These are phyloP conservation scores for Ambispora gerdemannii DNA, from an alignment of 192 early-diverging fungal genomes.

Conservation along the genomic window DNA sequence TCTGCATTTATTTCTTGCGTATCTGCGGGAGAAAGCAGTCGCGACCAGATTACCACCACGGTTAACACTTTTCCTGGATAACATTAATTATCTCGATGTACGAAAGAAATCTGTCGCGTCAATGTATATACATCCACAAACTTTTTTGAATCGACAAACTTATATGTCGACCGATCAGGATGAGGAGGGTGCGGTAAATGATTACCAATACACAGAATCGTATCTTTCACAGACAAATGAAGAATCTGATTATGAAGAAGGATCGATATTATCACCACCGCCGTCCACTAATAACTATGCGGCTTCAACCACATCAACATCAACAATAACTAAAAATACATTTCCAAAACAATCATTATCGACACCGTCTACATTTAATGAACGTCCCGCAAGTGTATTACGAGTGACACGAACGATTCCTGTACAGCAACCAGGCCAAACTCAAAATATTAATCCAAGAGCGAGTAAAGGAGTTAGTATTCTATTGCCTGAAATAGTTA, in stretches of 20 bases:
- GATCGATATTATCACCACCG: background rate
- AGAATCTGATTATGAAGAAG: background rate
- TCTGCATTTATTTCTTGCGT: slow-evolving; percentile 26
- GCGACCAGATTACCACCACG: background rate
- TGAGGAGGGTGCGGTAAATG: background rate
- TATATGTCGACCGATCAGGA: too few relatives aligned
- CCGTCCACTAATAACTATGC: background rate
- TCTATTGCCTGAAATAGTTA: slow-evolving; percentile 7
- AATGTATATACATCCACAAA: background rate
- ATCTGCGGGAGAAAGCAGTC: slow-evolving; percentile 7
- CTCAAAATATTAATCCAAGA: background rate
- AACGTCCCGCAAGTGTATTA: slow-evolving; percentile 15
- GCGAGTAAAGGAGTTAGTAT: background rate
- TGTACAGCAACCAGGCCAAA: too few relatives aligned
- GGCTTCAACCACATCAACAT: background rate
- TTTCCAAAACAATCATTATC: background rate
- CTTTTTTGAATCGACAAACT: background rate
- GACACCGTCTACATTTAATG: background rate
- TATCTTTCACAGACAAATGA: background rate
- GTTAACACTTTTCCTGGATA: slow-evolving; percentile 25
- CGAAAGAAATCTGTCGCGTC: slow-evolving; percentile 7
- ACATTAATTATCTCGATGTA: slow-evolving; percentile 27
- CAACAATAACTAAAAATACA: too few relatives aligned
- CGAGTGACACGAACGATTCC: slow-evolving; percentile 16
- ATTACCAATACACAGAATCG: background rate